Evolutionary conservation across 169 alveolate genomes (phyloP).

Genomic region (Babesia bigemina): DNA sequence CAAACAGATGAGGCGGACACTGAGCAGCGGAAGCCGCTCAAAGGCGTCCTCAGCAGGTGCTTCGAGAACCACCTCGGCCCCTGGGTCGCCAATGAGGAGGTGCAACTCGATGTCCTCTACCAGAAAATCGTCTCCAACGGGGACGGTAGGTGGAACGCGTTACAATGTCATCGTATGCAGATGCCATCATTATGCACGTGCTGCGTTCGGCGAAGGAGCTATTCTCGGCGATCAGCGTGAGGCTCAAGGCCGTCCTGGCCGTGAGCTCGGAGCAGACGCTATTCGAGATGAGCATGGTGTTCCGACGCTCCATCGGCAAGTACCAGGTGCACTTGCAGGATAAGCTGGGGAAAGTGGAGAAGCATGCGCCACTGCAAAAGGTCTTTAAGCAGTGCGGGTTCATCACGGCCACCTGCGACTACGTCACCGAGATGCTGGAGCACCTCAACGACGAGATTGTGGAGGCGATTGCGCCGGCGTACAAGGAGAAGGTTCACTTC

Average conservation of each 20-base stretch:
- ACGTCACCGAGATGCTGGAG: slow-evolving; percentile 50
- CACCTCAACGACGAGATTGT: slow-evolving; percentile 51
- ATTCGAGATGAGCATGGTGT: slow-evolving; percentile 59
- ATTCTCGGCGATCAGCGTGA: slow-evolving; percentile 50
- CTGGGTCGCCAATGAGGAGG: slow-evolving; percentile 62
- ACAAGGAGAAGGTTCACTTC: slow-evolving; percentile 39
- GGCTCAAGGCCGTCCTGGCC: slow-evolving; percentile 59
- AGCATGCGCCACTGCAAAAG: slow-evolving; percentile 11
- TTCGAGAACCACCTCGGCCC: slow-evolving; percentile 63
- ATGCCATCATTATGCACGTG: slow-evolving; percentile 50
- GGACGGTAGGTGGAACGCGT: slow-evolving; percentile 15
- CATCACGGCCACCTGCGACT: slow-evolving; percentile 62
- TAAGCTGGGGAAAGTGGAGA: slow-evolving; percentile 14
- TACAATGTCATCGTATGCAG: slow-evolving; percentile 2
- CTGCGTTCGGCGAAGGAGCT: slow-evolving; percentile 58
- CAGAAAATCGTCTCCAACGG: slow-evolving; percentile 24
- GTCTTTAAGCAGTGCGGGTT: slow-evolving; percentile 42
- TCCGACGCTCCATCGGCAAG: slow-evolving; percentile 39
- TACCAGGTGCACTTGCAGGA: slow-evolving; percentile 46
- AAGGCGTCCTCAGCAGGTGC: slow-evolving; percentile 57
- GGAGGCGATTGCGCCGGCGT: slow-evolving; percentile 46
- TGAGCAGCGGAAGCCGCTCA: slow-evolving; percentile 13
- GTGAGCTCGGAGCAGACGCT: slow-evolving; percentile 65
- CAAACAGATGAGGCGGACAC: neutral
- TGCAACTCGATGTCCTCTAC: slow-evolving; percentile 45